Conservation (phyloP, 805 yeast species). For the Yamadazyma ubonensis region DNA sequence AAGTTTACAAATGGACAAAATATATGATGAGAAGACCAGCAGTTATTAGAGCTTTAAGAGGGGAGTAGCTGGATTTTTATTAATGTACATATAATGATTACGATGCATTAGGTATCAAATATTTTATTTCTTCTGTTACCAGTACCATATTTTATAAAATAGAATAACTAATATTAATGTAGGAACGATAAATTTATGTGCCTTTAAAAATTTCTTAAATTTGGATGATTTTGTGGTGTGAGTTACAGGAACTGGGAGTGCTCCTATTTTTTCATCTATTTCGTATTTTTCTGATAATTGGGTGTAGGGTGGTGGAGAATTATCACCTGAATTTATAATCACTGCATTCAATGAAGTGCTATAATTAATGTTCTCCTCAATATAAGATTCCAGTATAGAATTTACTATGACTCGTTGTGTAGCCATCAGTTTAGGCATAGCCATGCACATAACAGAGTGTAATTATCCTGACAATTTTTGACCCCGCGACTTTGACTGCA, state of each 20-base stretch:
- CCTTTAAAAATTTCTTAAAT: not conserved
- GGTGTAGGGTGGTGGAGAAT: not conserved
- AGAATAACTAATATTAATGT: not conserved
- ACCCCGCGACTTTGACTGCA: not conserved
- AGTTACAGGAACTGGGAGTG: constrained; percentile 8
- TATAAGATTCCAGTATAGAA: no score
- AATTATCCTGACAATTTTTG: not conserved
- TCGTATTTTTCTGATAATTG: not conserved
- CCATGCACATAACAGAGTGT: constrained; percentile 8
- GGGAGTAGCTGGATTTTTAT: constrained; percentile 39
- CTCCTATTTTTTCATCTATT: not conserved
- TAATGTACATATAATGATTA: constrained; percentile 8
- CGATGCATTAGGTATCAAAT: constrained; percentile 3
- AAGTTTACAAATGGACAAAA: constrained; percentile 94
- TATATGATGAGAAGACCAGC: constrained; percentile 95
- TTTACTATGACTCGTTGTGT: not conserved
- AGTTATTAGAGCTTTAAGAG: constrained; percentile 81
- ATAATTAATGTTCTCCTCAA: no score
- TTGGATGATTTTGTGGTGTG: not conserved
- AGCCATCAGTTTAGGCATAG: constrained; percentile 8
- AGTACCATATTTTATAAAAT: constrained; percentile 7
- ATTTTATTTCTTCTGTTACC: constrained; percentile 4
- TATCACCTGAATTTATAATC: no score
- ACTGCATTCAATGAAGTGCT: no score
- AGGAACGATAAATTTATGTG: constrained; percentile 2